phyloP scores from a whole-genome alignment of 1,284 basidiomycete species.

The Fomes fomentarius region DNA sequence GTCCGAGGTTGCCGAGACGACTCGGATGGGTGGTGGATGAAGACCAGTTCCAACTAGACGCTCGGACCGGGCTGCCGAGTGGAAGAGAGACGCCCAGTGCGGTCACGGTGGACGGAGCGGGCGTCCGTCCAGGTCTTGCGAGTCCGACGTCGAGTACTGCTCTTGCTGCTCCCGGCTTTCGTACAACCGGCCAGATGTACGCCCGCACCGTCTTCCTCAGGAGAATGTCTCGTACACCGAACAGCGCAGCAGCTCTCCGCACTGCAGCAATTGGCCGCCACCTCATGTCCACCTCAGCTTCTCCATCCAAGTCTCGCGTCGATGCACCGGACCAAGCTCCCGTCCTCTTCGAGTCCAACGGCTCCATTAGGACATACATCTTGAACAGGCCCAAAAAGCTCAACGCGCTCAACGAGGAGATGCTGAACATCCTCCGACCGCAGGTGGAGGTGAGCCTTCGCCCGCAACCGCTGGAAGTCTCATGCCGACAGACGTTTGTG shows the following conservation, averaged over 20 bases:
- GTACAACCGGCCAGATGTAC: slow-evolving; percentile 19
- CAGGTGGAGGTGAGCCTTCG: slow-evolving; percentile 68
- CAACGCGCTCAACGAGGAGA: slow-evolving; percentile 86
- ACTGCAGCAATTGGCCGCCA: slow-evolving; percentile 62
- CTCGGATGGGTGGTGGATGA: not conserved
- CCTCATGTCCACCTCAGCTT: slow-evolving; percentile 51
- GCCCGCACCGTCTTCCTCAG: slow-evolving; percentile 31
- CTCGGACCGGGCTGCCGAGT: no score
- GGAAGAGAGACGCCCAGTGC: no score
- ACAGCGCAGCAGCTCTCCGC: slow-evolving; percentile 48
- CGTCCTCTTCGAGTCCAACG: slow-evolving; percentile 73
- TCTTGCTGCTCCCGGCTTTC: no score
- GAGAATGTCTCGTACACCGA: slow-evolving; percentile 48
- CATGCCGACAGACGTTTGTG: not conserved
- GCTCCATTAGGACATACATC: slow-evolving; percentile 67
- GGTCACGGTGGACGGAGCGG: no score
- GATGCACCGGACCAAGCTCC: slow-evolving; percentile 43
- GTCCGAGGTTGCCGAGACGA: not conserved
- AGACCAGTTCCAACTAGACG: no score
- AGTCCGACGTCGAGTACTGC: no score
- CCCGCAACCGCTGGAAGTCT: not conserved
- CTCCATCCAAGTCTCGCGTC: slow-evolving; percentile 9
- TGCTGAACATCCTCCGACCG: slow-evolving; percentile 77
- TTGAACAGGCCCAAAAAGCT: slow-evolving; percentile 86
- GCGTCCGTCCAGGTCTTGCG: no score